Evolutionary conservation across 2,329 filamentous ascomycete genomes (phyloP).

Genomic region (Fusarium pilosicola): DNA sequence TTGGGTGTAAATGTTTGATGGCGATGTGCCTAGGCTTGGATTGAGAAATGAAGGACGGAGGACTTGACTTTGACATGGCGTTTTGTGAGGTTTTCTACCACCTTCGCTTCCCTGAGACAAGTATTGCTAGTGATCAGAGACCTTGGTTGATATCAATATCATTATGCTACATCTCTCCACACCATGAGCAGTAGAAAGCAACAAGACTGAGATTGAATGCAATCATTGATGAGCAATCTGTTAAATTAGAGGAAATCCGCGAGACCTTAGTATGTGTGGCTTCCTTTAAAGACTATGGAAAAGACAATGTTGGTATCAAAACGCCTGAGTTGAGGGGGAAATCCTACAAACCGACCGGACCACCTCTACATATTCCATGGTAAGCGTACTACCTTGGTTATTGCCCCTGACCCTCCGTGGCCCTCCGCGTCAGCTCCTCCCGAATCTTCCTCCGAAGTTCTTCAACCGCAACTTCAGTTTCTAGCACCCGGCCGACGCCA

Average conservation of each 20-base stretch:
- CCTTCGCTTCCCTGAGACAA: constrained; percentile 49
- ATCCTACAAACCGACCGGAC: neutral
- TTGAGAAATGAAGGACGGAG: constrained; percentile 27
- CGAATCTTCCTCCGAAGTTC: constrained; percentile 73
- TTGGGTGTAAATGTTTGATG: constrained; percentile 16
- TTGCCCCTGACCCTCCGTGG: constrained; percentile 11
- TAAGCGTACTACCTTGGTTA: neutral
- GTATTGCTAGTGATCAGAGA: constrained; percentile 52
- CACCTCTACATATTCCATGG: neutral
- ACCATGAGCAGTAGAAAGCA: neutral
- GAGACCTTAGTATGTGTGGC: neutral
- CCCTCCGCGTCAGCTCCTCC: constrained; percentile 62
- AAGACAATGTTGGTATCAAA: constrained; percentile 23
- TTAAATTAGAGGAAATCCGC: neutral
- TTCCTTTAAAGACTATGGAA: neutral
- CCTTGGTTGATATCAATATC: constrained; percentile 44
- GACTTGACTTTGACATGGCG: constrained; percentile 41
- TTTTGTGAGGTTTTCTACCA: constrained; percentile 45
- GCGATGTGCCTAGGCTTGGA: constrained; percentile 22
- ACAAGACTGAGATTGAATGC: neutral
- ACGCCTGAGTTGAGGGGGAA: constrained; percentile 11
- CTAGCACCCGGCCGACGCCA: constrained; percentile 81
- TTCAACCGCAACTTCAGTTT: constrained; percentile 88
- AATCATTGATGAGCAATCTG: neutral
- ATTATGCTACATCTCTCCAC: constrained; percentile 10